These are phyloP conservation scores for Ustilago crameri DNA, from an alignment of 1,284 basidiomycete genomes.

Conservation along the genomic window DNA sequence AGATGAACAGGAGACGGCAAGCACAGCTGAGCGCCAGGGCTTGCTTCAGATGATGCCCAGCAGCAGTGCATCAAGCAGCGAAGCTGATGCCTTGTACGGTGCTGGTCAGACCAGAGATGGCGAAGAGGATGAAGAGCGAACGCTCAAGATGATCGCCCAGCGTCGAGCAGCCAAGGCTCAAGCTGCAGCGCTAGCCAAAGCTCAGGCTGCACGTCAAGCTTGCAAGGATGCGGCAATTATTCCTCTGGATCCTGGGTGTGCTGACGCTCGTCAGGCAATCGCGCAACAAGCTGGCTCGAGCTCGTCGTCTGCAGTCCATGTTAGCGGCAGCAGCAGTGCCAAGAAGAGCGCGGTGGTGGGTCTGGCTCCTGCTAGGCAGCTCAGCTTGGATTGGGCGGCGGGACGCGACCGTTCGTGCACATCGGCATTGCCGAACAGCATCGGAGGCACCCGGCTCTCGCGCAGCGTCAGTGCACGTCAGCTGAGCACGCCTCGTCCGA, in stretches of 20 bases:
- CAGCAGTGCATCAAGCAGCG: constrained; percentile 56
- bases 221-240: constrained; percentile 1
- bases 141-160: constrained; percentile 59
- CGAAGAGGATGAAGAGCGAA: constrained; percentile 65
- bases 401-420: constrained; percentile 49
- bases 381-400: constrained; percentile 57
- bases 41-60: constrained; percentile 63
- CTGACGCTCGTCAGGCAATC: constrained; percentile 50
- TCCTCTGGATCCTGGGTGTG: constrained; percentile 20
- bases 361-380: constrained; percentile 23
- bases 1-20: neutral
- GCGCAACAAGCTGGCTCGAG: constrained; percentile 24
- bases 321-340: constrained; percentile 5
- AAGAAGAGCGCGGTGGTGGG: constrained; percentile 26
- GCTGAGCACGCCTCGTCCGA: constrained; percentile 18
- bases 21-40: constrained; percentile 8
- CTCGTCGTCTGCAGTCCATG: constrained; percentile 2
- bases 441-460: constrained; percentile 37
- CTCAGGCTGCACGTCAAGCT: constrained; percentile 19
- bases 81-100: constrained; percentile 24
- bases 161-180: constrained; percentile 52
- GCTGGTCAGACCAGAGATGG: constrained; percentile 19
- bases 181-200: constrained; percentile 25
- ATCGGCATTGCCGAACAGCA: constrained; percentile 36
- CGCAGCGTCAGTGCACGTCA: constrained; percentile 42